Percentiles rank a stretch among this genome's conserved stretches.
phyloP scores from a whole-genome alignment of 495 filamentous ascomycete species.

The Penicillium verhagenii region DNA sequence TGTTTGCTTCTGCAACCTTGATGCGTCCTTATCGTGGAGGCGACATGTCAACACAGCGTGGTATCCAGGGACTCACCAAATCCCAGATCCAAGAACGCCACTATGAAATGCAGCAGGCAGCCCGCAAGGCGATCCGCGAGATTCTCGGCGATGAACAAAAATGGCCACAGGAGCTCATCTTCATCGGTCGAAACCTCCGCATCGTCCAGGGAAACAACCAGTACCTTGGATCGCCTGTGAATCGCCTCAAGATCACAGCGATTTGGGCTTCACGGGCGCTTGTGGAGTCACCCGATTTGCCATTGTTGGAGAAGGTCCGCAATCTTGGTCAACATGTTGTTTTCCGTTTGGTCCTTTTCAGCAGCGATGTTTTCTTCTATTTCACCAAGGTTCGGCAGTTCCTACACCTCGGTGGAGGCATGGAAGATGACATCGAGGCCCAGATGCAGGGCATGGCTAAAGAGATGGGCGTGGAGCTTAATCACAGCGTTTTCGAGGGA shows the following conservation, averaged over 20 bases:
- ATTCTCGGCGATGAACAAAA: constrained; percentile 86
- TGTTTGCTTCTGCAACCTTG: constrained; percentile 88
- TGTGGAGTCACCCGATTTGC: constrained; percentile 64
- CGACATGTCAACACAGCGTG: constrained; percentile 59
- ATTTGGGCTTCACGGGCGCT: constrained; percentile 81
- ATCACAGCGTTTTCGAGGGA: constrained; percentile 86
- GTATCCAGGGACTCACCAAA: constrained; percentile 61
- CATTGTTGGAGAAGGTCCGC: constrained; percentile 51
- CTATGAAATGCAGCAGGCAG: constrained; percentile 82
- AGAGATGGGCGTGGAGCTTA: constrained; percentile 86
- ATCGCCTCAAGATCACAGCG: constrained; percentile 91
- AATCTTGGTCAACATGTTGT: constrained; percentile 69
- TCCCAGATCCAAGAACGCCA: constrained; percentile 53
- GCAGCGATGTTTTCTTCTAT: constrained; percentile 80
- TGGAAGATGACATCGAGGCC: constrained; percentile 92
- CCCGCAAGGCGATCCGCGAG: constrained; percentile 79
- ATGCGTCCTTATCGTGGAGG: constrained; percentile 90
- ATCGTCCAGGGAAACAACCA: constrained; percentile 86
- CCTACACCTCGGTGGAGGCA: constrained; percentile 71
- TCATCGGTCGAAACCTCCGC: constrained; percentile 91
- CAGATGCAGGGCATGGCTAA: constrained; percentile 83
- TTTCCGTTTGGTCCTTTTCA: constrained; percentile 74
- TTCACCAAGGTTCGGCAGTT: constrained; percentile 73
- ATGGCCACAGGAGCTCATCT: constrained; percentile 86
- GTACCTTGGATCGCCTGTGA: constrained; percentile 89